Base-by-base conservation (phyloP, 1,139 yeast species). In the Candida frijolesensis region DNA sequence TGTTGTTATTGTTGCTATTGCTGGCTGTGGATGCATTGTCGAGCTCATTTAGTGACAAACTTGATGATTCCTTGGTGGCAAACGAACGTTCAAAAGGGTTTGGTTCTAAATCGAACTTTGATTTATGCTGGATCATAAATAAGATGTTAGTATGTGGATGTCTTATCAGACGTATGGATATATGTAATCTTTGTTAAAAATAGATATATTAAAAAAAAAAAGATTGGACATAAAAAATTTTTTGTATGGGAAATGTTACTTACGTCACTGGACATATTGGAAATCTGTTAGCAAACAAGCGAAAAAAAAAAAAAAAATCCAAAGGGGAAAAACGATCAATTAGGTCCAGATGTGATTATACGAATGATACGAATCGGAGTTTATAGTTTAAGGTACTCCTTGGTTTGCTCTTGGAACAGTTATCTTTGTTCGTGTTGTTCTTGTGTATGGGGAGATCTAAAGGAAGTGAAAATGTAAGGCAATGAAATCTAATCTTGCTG, bases 51-150 rank as follows among this genome's bases (percentile, higher is more conserved):
- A 49, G 33, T 10, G 49, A 46, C 19, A 46, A 41, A 37, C 33
- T 32, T 11, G 54, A 56, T 2, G 59, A 53, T 1, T 73, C 78
- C 50, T 83, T 85, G 34, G 72, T 60, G 33, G 97, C 97, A 71
- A 94, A 94, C 45, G 97, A 89, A 65, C 87, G 86, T 68, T 94
- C 99, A 63, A 94, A 94, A 2, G 98, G 99, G 63, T 94, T 94
- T 4, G 95, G 97, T 66, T 94, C 99, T 56, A 91, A 73, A 55
- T 87, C 95, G 63, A 89, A 83, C 41, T 79, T 70, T n/a, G 78
- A 70, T 57, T 72, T 73, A 67, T 64, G 72, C 77, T 73, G 59
- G 8, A 47, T 35, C 39, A 38, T 34, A 22, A 22, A 32, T 16
- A 15, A 43, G 27, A 40, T 25, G 68, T 66, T 63, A 63, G 67